Percentiles rank a stretch among this genome's conserved stretches.
phyloP scores from a whole-genome alignment of 2,329 filamentous ascomycete species.

The Trichophyton equinum region DNA sequence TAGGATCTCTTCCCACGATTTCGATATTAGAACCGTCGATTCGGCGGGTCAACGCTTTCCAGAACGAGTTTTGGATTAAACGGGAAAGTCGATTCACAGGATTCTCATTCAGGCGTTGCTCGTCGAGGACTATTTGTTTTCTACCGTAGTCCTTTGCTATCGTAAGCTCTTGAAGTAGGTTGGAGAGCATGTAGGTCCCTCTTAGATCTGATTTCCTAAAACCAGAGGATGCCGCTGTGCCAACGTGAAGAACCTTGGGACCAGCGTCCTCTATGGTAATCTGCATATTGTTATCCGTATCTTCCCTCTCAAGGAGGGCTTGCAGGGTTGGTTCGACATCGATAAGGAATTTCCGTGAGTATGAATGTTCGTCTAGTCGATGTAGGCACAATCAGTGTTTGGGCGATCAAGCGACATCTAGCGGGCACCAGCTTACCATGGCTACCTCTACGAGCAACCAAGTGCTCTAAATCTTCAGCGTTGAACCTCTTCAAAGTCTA shows the following conservation, averaged over 20 bases:
- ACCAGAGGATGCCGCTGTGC: conserved; percentile 74
- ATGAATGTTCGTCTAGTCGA: conserved; percentile 55
- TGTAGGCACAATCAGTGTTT: not conserved
- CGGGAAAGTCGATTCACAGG: conserved; percentile 78
- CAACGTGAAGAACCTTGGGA: conserved; percentile 76
- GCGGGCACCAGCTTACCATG: conserved; percentile 26
- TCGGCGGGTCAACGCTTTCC: conserved; percentile 76
- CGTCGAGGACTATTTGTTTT: conserved; percentile 81
- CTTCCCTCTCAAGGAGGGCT: conserved; percentile 68
- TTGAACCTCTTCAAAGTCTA: conserved; percentile 29
- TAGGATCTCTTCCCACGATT: conserved; percentile 74
- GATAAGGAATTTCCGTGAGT: conserved; percentile 69
- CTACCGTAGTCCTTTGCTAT: conserved; percentile 83
- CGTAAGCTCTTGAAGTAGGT: conserved; percentile 86
- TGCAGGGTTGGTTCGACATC: conserved; percentile 75
- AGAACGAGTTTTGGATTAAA: conserved; percentile 81
- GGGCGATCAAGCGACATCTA: not conserved
- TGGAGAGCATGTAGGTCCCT: conserved; percentile 95
- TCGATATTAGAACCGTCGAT: conserved; percentile 76
- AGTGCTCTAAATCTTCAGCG: conserved; percentile 24
- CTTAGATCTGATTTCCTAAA: conserved; percentile 81
- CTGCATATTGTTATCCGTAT: conserved; percentile 87
- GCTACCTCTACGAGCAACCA: conserved; percentile 32
- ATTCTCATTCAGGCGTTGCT: conserved; percentile 85
- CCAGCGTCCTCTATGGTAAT: conserved; percentile 95